These are phyloP conservation scores for Entomortierella chlamydospora DNA, from an alignment of 192 early-diverging fungal species.

Conservation along the genomic window DNA sequence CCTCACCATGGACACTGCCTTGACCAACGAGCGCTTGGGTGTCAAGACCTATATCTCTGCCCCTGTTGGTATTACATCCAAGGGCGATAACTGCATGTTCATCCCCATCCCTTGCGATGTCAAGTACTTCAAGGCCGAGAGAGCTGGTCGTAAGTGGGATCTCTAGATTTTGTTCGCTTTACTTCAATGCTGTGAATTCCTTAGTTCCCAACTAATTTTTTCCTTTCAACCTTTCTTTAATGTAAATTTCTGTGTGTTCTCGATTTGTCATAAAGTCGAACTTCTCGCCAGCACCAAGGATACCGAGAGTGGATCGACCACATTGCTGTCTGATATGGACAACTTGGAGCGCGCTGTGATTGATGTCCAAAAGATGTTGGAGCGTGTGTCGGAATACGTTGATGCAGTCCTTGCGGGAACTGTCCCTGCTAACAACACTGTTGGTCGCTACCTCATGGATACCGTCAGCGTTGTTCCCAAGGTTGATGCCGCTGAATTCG, in stretches of 20 bases:
- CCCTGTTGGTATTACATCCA: slow-evolving; percentile 77
- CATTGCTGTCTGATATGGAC: slow-evolving; percentile 90
- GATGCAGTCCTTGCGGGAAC: slow-evolving; percentile 73
- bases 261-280: slow-evolving; percentile 78
- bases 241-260: too few species aligned
- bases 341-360: slow-evolving; percentile 83
- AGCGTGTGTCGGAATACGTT: slow-evolving; percentile 85
- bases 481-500: slow-evolving; percentile 86
- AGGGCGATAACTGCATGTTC: slow-evolving; percentile 90
- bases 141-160: slow-evolving; percentile 80
- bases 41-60: slow-evolving; percentile 83
- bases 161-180: too few species aligned
- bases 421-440: slow-evolving; percentile 73
- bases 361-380: slow-evolving; percentile 86
- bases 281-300: slow-evolving; percentile 73
- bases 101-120: slow-evolving; percentile 88
- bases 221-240: neutral
- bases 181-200: too few species aligned
- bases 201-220: too few species aligned
- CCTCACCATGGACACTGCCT: slow-evolving; percentile 87
- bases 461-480: slow-evolving; percentile 90
- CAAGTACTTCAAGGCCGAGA: slow-evolving; percentile 92
- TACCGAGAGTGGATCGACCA: slow-evolving; percentile 61
- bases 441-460: slow-evolving; percentile 95
- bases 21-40: slow-evolving; percentile 75